Conservation (phyloP, 331 rosid species). For the Cydonia oblonga region DNA sequence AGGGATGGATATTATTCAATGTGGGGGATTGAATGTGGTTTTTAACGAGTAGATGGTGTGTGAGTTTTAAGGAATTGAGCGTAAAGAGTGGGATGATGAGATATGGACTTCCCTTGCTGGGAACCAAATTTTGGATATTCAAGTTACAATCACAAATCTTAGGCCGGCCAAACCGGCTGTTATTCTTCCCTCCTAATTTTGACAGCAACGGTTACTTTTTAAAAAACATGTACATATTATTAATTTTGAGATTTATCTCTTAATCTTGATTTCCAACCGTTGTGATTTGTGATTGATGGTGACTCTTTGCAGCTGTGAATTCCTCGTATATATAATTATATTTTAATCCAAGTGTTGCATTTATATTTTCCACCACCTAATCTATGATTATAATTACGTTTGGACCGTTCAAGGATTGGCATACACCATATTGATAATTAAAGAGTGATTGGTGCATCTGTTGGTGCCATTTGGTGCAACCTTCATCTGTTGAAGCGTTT, state of each 20-base stretch:
- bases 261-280: not conserved
- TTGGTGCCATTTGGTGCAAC: constrained; percentile 24
- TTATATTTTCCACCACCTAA: constrained; percentile 4
- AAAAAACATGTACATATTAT: not conserved
- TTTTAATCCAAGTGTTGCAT: not conserved
- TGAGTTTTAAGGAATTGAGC: constrained; percentile 43
- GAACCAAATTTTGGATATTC: constrained; percentile 31
- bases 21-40: not conserved
- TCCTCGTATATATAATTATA: not conserved
- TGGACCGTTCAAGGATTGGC: not conserved
- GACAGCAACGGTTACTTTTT: constrained; percentile 37
- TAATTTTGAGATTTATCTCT: not conserved
- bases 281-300: constrained; percentile 2
- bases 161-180: constrained; percentile 48
- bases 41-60: constrained; percentile 15
- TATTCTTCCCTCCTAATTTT: constrained; percentile 17
- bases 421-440: not conserved
- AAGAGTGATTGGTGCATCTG: not conserved
- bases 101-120: constrained; percentile 22
- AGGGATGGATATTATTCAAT: too few relatives aligned
- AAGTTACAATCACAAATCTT: constrained; percentile 1
- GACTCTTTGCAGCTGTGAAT: not conserved
- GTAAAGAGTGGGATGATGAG: constrained; percentile 34
- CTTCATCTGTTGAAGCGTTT: not conserved
- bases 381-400: not conserved